phyloP scores from a whole-genome alignment of 768 basidiomycete genomes.

The Thelephora aurantiotincta region DNA sequence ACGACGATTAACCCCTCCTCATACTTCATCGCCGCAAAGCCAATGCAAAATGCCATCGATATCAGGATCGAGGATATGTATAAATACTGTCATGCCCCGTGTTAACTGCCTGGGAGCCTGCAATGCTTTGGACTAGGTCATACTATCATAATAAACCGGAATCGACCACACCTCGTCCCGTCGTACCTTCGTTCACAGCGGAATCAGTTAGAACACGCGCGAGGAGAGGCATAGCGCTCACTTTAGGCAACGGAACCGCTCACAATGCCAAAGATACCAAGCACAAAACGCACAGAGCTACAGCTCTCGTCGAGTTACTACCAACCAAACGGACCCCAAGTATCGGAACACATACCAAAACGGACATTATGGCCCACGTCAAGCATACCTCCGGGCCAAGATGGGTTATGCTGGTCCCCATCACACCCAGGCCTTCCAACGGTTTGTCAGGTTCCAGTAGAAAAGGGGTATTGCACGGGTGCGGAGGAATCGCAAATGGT shows the following conservation, averaged over 20 bases:
- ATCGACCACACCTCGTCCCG: slow-evolving; percentile 32
- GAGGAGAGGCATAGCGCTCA: not conserved
- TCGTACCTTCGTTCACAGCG: too few species aligned
- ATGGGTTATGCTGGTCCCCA: not conserved
- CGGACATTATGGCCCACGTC: not conserved
- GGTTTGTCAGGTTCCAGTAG: too few species aligned
- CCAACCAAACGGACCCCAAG: not conserved
- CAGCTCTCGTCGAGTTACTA: not conserved
- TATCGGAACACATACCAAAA: not conserved
- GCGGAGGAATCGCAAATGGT: too few species aligned
- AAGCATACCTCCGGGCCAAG: not conserved
- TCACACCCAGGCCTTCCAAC: too few species aligned
- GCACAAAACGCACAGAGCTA: not conserved
- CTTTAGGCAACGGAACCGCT: not conserved
- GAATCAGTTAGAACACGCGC: too few species aligned
- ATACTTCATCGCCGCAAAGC: slow-evolving; percentile 64
- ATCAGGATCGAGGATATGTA: slow-evolving; percentile 53
- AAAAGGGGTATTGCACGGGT: too few species aligned
- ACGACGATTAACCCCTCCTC: slow-evolving; percentile 38
- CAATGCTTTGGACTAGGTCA: slow-evolving; percentile 9
- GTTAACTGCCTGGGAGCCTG: not conserved
- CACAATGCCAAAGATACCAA: not conserved
- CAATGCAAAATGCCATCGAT: slow-evolving; percentile 40
- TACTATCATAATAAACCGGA: slow-evolving; percentile 80
- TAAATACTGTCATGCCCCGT: slow-evolving; percentile 36